These are phyloP conservation scores for Aotearoamyces nothofagi DNA, from an alignment of 2,329 filamentous ascomycete species.

Conservation along the genomic window DNA sequence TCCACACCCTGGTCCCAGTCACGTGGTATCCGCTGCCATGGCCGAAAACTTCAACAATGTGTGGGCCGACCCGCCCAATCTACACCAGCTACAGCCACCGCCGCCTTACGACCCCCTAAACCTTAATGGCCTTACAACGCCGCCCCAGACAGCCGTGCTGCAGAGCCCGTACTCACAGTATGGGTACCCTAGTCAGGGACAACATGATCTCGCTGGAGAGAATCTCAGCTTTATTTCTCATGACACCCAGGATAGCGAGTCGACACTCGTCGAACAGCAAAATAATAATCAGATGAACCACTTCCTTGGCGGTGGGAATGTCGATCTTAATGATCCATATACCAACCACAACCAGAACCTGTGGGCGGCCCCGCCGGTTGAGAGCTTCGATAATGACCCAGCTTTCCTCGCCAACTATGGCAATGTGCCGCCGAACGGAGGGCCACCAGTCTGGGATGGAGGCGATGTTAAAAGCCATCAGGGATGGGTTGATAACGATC, in stretches of 20 bases:
- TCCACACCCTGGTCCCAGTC: conserved; percentile 22
- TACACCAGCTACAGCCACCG: conserved; percentile 9
- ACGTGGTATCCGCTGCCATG: conserved; percentile 39
- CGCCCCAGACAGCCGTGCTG: conserved; percentile 37
- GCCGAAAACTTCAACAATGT: conserved; percentile 39
- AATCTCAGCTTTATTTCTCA: conserved; percentile 24
- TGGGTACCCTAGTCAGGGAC: too few species aligned
- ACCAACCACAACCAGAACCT: neutral
- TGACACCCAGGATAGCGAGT: conserved; percentile 17
- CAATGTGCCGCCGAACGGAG: too few species aligned
- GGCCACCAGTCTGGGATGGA: too few species aligned
- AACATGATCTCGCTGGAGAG: conserved; percentile 5
- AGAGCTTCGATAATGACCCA: neutral
- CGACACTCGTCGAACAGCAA: conserved; percentile 13
- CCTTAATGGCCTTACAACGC: conserved; percentile 35
- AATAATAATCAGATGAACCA: conserved; percentile 1
- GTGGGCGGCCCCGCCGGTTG: conserved; percentile 1
- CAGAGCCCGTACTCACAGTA: conserved; percentile 16
- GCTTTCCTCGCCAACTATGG: too few species aligned
- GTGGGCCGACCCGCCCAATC: conserved; percentile 26
- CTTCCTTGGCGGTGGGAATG: neutral
- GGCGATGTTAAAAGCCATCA: too few species aligned
- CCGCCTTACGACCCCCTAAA: conserved; percentile 34
- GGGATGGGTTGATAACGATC: too few species aligned
- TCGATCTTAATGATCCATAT: neutral